A percentile compares a stretch with the other conserved stretches of the same genome.
phyloP scores from a whole-genome alignment of 192 early-diverging fungal genomes.

The Rhizophagus clarus region DNA sequence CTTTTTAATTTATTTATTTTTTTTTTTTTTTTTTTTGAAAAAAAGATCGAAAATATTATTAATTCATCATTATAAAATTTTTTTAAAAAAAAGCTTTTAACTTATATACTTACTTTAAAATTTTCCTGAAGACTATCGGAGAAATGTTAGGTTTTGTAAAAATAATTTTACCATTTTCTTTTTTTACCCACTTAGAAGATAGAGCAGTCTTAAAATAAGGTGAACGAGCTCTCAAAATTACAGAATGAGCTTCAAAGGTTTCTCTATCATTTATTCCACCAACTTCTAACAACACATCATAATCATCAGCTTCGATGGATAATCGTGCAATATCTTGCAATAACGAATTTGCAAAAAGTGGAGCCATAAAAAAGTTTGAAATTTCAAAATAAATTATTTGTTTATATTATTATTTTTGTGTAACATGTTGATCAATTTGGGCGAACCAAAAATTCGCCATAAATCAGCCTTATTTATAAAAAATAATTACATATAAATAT shows the following conservation, averaged over 20 bases:
- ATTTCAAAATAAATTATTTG: too few species aligned
- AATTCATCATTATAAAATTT: too few species aligned
- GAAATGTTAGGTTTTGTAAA: conserved; percentile 19
- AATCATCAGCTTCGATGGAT: background rate
- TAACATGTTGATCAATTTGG: too few species aligned
- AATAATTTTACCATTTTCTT: background rate
- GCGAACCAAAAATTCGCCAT: too few species aligned
- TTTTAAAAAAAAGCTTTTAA: too few species aligned
- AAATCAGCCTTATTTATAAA: too few species aligned
- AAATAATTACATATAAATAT: too few species aligned
- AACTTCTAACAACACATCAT: background rate
- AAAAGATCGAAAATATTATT: background rate
- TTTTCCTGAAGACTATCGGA: background rate
- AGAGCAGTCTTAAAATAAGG: conserved; percentile 8
- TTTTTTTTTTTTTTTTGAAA: background rate
- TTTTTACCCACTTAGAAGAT: background rate
- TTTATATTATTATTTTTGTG: too few species aligned
- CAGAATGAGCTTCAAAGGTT: conserved; percentile 15
- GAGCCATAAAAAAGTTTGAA: background rate
- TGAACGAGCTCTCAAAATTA: conserved; percentile 16
- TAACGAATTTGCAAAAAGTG: background rate
- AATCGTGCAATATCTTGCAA: background rate
- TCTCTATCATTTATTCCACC: background rate
- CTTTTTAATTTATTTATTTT: background rate
- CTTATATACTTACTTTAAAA: conserved; percentile 6